A percentile compares a stretch with the other conserved stretches of the same genome.
These are phyloP conservation scores for Globisporangium rhizosaccharum DNA, from an alignment of 352 stramenopile species.

Conservation along the genomic window DNA sequence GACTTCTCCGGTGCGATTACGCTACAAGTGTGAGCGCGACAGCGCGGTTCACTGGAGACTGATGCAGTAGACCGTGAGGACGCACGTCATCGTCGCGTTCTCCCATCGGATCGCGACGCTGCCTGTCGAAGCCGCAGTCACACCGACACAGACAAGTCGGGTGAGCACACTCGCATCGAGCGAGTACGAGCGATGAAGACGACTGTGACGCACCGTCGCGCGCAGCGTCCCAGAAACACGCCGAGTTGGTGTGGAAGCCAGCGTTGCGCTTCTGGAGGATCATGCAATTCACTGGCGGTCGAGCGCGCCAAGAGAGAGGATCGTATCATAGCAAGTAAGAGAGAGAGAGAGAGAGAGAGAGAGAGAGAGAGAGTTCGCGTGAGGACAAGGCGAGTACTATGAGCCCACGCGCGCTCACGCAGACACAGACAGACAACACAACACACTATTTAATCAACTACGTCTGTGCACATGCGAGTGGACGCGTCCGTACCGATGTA, in stretches of 20 bases:
- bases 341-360: too few species aligned
- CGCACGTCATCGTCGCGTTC: constrained; percentile 67
- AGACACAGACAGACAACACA: too few species aligned
- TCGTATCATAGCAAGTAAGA: neutral
- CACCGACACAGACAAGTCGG: neutral
- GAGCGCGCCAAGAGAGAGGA: neutral
- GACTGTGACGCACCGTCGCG: constrained; percentile 51
- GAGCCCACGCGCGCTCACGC: neutral
- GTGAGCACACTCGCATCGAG: constrained; percentile 4
- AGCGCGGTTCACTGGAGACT: constrained; percentile 40
- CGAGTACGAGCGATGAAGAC: neutral
- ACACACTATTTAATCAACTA: constrained; percentile 10
- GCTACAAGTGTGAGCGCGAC: constrained; percentile 28
- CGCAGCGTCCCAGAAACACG: constrained; percentile 84
- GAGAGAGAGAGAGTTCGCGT: neutral
- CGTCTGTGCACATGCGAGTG: neutral
- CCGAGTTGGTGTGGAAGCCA: constrained; percentile 82
- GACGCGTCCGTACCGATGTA: constrained; percentile 55
- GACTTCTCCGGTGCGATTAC: constrained; percentile 63
- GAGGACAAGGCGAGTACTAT: neutral
- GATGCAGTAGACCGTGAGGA: constrained; percentile 69
- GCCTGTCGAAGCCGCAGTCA: constrained; percentile 19
- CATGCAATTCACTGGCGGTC: constrained; percentile 67
- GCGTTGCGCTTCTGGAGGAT: constrained; percentile 88
- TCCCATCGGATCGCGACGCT: constrained; percentile 74